Percentiles rank a stretch among this genome's conserved stretches.
phyloP scores from a whole-genome alignment of 768 basidiomycete genomes.

The Rhodotorula diobovata region DNA sequence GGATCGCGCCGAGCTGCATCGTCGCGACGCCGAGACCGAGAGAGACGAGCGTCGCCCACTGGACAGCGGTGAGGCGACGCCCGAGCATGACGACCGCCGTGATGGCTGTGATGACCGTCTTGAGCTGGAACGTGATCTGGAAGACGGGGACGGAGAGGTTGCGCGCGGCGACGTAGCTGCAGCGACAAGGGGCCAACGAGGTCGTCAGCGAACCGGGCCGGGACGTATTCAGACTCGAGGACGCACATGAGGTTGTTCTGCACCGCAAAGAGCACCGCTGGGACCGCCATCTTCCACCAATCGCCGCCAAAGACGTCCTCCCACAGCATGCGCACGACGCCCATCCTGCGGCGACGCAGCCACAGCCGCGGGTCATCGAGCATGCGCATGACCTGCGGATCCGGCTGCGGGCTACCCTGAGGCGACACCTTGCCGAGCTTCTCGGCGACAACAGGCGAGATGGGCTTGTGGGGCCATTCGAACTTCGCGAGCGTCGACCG shows the following conservation, averaged over 20 bases:
- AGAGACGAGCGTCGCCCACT: conserved; percentile 34
- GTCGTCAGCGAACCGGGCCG: accelerated
- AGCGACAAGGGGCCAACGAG: not conserved
- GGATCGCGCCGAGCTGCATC: conserved; percentile 37
- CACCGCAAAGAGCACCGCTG: conserved; percentile 34
- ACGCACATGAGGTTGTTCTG: conserved; percentile 41
- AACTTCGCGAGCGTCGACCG: conserved; percentile 16
- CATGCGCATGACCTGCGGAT: conserved; percentile 14
- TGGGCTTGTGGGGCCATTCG: conserved; percentile 32
- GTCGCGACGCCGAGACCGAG: conserved; percentile 36
- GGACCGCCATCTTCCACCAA: conserved; percentile 39
- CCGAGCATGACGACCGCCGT: conserved; percentile 37
- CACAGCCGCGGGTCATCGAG: conserved; percentile 29
- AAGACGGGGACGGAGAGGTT: conserved; percentile 43
- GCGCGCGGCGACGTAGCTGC: conserved; percentile 37
- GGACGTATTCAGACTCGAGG: too few relatives aligned
- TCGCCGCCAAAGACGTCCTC: conserved; percentile 34
- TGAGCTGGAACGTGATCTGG: conserved; percentile 43
- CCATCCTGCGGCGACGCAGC: conserved; percentile 23
- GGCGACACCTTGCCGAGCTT: conserved; percentile 29
- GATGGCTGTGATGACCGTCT: conserved; percentile 38
- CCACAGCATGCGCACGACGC: conserved; percentile 13
- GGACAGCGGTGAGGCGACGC: conserved; percentile 16
- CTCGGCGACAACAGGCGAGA: conserved; percentile 24
- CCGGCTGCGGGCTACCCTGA: conserved; percentile 2